phyloP scores from a whole-genome alignment of 352 stramenopile genomes.

The Globisporangium takayamanum region DNA sequence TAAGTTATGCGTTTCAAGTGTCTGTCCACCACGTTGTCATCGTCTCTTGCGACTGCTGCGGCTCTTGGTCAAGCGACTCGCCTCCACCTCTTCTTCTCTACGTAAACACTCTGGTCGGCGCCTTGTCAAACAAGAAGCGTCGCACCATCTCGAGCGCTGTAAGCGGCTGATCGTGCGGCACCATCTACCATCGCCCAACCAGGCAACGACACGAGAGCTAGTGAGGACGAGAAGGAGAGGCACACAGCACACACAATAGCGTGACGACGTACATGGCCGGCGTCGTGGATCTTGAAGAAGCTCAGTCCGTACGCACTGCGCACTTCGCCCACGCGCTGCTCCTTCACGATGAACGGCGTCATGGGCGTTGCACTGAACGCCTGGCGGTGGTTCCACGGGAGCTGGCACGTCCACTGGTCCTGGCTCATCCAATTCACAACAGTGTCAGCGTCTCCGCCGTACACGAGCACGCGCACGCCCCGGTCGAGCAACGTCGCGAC shows the following conservation, averaged over 20 bases:
- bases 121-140: constrained; percentile 30
- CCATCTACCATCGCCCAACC: constrained; percentile 40
- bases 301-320: constrained; percentile 44
- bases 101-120: constrained; percentile 26
- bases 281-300: constrained; percentile 56
- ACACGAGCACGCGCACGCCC: constrained; percentile 68
- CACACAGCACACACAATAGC: not conserved
- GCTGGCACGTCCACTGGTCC: constrained; percentile 48
- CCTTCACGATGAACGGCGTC: constrained; percentile 18
- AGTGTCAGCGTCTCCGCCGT: constrained; percentile 59
- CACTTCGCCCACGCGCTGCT: constrained; percentile 27
- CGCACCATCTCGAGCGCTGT: constrained; percentile 40
- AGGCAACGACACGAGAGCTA: not conserved
- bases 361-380: constrained; percentile 22
- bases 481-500: constrained; percentile 42
- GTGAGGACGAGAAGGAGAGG: not conserved
- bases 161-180: constrained; percentile 61
- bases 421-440: constrained; percentile 69
- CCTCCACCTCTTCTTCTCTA: constrained; percentile 8
- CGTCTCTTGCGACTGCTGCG: too few species aligned
- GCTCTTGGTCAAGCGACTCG: not conserved
- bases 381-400: constrained; percentile 35
- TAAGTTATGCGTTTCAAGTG: constrained; percentile 14
- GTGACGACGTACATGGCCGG: constrained; percentile 53
- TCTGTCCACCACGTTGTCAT: not conserved